Percentiles rank a stretch among this genome's conserved stretches.
These are phyloP conservation scores for Chrysopogon serrulatus DNA, from an alignment of 176 grass and related monocot species.

Conservation along the genomic window DNA sequence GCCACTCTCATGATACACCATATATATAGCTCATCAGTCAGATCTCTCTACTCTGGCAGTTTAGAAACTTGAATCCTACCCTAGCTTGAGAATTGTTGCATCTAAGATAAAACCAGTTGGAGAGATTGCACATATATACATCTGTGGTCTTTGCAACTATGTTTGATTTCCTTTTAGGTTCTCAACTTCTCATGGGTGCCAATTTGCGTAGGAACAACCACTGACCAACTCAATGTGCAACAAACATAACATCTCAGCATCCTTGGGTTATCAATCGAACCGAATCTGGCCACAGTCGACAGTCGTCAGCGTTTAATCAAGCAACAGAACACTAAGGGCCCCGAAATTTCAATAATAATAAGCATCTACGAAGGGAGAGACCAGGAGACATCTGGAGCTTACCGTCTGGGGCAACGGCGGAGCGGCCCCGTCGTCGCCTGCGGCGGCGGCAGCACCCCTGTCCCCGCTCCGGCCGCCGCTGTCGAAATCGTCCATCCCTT, in stretches of 20 bases:
- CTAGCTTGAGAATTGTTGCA: not conserved
- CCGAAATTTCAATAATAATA: not conserved
- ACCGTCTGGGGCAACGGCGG: constrained; percentile 79
- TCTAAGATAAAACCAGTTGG: not conserved
- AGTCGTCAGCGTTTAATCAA: not conserved
- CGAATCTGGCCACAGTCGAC: not conserved
- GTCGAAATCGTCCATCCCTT: constrained; percentile 57
- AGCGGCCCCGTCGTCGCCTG: constrained; percentile 57
- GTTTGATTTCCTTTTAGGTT: not conserved
- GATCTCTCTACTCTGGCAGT: not conserved
- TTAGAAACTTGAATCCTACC: not conserved
- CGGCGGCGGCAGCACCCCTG: constrained; percentile 20
- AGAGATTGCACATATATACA: not conserved
- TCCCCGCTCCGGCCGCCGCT: constrained; percentile 48
- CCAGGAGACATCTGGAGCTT: not conserved
- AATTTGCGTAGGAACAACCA: not conserved
- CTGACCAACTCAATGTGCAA: not conserved
- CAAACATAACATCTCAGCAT: not conserved
- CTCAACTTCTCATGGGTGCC: not conserved
- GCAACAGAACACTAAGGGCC: not conserved
- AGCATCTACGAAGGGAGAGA: not conserved
- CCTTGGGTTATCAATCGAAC: not conserved
- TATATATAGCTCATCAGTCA: not conserved
- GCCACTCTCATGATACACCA: not conserved
- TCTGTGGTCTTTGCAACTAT: not conserved